Conservation (phyloP, 2,329 filamentous ascomycete species). For the Dothistroma pini region DNA sequence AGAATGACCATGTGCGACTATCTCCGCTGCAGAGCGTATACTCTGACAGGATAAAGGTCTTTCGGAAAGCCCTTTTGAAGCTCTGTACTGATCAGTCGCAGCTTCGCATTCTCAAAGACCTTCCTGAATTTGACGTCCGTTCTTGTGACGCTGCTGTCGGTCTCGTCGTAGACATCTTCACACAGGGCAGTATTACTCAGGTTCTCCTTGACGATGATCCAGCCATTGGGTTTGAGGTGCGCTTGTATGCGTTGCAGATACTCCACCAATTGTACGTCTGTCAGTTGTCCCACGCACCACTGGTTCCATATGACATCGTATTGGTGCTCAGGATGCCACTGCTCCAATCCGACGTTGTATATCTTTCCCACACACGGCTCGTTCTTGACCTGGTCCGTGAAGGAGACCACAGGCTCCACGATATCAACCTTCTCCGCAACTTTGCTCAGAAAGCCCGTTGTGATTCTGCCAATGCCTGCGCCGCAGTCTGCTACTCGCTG, state of each 20-base stretch:
- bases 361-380: constrained; percentile 57
- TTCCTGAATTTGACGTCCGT: constrained; percentile 66
- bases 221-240: constrained; percentile 46
- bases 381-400: constrained; percentile 60
- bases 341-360: constrained; percentile 69
- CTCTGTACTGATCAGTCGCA: constrained; percentile 67
- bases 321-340: constrained; percentile 54
- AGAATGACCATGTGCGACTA: neutral
- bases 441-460: constrained; percentile 68
- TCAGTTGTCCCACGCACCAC: constrained; percentile 84
- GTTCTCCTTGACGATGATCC: constrained; percentile 81
- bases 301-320: constrained; percentile 89
- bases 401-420: constrained; percentile 79
- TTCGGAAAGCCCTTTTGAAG: constrained; percentile 69
- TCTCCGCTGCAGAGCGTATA: constrained; percentile 67
- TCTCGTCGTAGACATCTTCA: constrained; percentile 68
- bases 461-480: constrained; percentile 77
- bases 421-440: constrained; percentile 72
- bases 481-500: constrained; percentile 56
- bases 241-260: constrained; percentile 62
- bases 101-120: constrained; percentile 66
- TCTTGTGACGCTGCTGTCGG: constrained; percentile 75
- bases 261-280: constrained; percentile 64
- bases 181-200: constrained; percentile 52
- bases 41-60: constrained; percentile 67